These are phyloP conservation scores for Tulasnella sp. DNA, from an alignment of 768 basidiomycete genomes.

Conservation along the genomic window DNA sequence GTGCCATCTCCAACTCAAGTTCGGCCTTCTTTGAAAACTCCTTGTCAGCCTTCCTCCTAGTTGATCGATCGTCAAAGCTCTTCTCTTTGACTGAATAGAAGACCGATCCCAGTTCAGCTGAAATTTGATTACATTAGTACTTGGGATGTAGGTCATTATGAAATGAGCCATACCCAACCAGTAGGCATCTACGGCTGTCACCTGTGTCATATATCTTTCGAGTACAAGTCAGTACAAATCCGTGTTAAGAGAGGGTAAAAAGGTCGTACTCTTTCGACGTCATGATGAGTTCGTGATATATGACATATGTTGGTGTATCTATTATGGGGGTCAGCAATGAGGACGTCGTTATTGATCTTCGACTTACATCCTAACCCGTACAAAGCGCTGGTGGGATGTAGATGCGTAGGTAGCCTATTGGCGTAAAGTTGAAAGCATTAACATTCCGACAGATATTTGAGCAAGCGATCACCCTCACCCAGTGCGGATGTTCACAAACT, in stretches of 20 bases:
- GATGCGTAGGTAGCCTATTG: conserved; percentile 66
- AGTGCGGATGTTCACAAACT: conserved; percentile 94
- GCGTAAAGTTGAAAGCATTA: background rate
- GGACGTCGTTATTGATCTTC: background rate
- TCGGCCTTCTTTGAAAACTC: conserved; percentile 90
- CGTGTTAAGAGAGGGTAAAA: conserved; percentile 5
- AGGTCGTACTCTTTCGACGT: conserved; percentile 61
- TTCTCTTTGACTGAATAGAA: conserved; percentile 98
- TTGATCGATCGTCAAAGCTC: conserved; percentile 79
- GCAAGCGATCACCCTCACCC: conserved; percentile 29
- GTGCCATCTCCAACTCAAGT: conserved; percentile 82
- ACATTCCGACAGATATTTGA: background rate
- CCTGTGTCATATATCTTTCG: conserved; percentile 87
- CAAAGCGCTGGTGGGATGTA: conserved; percentile 93
- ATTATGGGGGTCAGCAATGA: conserved; percentile 15
- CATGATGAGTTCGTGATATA: conserved; percentile 92
- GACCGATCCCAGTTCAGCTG: conserved; percentile 87
- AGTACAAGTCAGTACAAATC: conserved; percentile 20
- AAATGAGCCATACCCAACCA: conserved; percentile 64
- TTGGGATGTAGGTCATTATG: background rate
- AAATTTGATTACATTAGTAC: background rate
- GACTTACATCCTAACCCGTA: conserved; percentile 88
- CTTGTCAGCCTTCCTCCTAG: conserved; percentile 60
- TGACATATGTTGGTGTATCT: conserved; percentile 93
- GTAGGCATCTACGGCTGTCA: conserved; percentile 94